Evolutionary conservation across 495 filamentous ascomycete genomes (phyloP).

Genomic region (Corynascus novoguineensis): DNA sequence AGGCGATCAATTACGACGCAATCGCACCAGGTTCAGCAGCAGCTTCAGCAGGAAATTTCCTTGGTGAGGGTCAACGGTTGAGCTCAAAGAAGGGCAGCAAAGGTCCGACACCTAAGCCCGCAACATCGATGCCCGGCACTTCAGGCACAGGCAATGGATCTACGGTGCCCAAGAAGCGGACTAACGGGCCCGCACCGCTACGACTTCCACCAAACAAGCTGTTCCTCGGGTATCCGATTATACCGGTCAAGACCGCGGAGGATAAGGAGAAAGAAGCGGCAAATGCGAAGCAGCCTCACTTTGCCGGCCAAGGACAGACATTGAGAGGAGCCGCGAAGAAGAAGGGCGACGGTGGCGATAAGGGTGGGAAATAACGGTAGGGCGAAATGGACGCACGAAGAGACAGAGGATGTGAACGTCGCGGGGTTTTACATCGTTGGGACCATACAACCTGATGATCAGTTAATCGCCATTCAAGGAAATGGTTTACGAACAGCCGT

Average conservation of each 20-base stretch:
- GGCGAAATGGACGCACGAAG: conserved; percentile 28
- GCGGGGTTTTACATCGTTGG: not conserved
- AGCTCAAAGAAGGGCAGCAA: conserved; percentile 75
- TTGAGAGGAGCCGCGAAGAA: conserved; percentile 60
- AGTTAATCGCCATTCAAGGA: conserved; percentile 24
- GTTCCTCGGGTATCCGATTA: conserved; percentile 93
- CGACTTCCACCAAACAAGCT: conserved; percentile 81
- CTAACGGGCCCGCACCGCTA: conserved; percentile 79
- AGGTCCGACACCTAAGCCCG: conserved; percentile 69
- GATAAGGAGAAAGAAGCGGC: conserved; percentile 62
- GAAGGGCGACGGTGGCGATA: conserved; percentile 39
- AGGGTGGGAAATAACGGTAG: conserved; percentile 28
- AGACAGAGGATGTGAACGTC: not conserved
- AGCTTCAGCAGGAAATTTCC: conserved; percentile 68
- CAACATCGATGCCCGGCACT: conserved; percentile 68
- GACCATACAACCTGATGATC: not conserved
- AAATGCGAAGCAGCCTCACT: conserved; percentile 62
- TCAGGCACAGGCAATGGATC: conserved; percentile 52
- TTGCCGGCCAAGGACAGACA: conserved; percentile 86
- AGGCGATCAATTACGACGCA: conserved; percentile 92
- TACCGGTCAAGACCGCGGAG: conserved; percentile 73
- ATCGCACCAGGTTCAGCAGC: conserved; percentile 73
- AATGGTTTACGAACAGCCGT: not conserved
- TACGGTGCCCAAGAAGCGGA: conserved; percentile 42
- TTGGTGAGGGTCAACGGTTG: conserved; percentile 69